Evolutionary conservation across 805 yeast species (phyloP).

Genomic region (Kodamaea laetipori): DNA sequence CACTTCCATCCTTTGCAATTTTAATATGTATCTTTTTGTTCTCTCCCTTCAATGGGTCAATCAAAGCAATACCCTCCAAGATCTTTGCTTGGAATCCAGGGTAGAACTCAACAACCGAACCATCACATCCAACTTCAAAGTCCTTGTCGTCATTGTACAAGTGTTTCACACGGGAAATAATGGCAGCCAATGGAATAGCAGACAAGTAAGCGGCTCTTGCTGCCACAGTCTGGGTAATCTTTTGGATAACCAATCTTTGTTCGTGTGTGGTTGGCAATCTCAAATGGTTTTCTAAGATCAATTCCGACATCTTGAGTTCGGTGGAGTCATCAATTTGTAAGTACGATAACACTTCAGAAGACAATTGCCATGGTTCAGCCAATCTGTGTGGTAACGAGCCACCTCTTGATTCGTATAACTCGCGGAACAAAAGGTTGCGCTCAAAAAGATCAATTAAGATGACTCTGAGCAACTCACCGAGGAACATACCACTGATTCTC

Average conservation of each 20-base stretch:
- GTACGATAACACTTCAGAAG: constrained; percentile 81
- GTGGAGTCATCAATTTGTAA: constrained; percentile 84
- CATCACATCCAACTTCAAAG: constrained; percentile 94
- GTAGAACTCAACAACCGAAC: constrained; percentile 89
- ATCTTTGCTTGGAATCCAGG: constrained; percentile 85
- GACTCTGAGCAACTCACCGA: constrained; percentile 86
- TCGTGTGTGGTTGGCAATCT: constrained; percentile 67
- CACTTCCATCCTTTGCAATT: constrained; percentile 93
- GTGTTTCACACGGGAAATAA: constrained; percentile 68
- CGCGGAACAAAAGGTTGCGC: constrained; percentile 58
- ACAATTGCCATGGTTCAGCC: constrained; percentile 74
- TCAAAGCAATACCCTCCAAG: constrained; percentile 71
- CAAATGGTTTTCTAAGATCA: constrained; percentile 63
- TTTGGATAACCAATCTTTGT: constrained; percentile 76
- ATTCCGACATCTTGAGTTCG: constrained; percentile 67
- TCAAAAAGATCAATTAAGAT: constrained; percentile 67
- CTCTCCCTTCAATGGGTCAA: constrained; percentile 72
- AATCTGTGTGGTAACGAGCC: constrained; percentile 61
- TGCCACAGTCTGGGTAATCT: constrained; percentile 75
- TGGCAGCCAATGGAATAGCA: constrained; percentile 87
- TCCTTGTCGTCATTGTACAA: constrained; percentile 55
- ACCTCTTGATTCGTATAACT: constrained; percentile 45
- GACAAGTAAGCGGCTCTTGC: constrained; percentile 87
- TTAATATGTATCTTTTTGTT: constrained; percentile 74
- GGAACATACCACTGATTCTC: constrained; percentile 87